Evolutionary conservation across 768 basidiomycete genomes (phyloP), one percentile per base, ranked within the genome.

Genomic region (Hydnum rufescens): DNA sequence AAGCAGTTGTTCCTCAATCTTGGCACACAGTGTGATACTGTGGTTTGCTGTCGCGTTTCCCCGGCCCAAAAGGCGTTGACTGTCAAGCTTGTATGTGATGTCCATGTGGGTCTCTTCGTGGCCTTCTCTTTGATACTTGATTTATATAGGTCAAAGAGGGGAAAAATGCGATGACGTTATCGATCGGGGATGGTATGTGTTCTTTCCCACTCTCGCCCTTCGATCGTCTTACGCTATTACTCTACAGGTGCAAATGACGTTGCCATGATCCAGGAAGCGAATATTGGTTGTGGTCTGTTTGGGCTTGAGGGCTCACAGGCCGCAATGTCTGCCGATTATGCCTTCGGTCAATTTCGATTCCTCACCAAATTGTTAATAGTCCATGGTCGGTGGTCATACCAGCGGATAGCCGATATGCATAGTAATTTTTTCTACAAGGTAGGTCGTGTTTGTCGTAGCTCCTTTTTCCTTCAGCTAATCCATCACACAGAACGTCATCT

Each of bases 241-340:
- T n/a, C n/a, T 25, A 4, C 32, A 61, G 68, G 65, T n/a, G 93
- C 93, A 16, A 97, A 97, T 61, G 93, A 97, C 61, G 93, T 97
- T 23, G 90, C 92, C 4, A 97, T 97, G 93, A 97, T 97, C 54
- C 93, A 97, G 63, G 93, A 93, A 61, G 93, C 93, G n/a, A 90
- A 97, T 64, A 82, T 97, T 58, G 93, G 93, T 2, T 87, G 90
- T 61, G 93, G 93, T 22, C 69, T 97, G 26, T 76, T 87, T 58
- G 93, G 93, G 43, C 74, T 92, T 32, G 93, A 97, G 64, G 93
- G 93, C 49, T 92, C 89, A 22, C 93, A 97, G 65, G 93, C 93
- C 29, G 92, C 93, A 47, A 96, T 96, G 92, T 95, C 90, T 3
- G 93, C 93, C 4, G 93, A 97, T 63, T 96, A 95, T 60, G 93